Base-by-base conservation (phyloP, 225 moss, liverwort and hornwort species). In the Pleurozium schreberi region DNA sequence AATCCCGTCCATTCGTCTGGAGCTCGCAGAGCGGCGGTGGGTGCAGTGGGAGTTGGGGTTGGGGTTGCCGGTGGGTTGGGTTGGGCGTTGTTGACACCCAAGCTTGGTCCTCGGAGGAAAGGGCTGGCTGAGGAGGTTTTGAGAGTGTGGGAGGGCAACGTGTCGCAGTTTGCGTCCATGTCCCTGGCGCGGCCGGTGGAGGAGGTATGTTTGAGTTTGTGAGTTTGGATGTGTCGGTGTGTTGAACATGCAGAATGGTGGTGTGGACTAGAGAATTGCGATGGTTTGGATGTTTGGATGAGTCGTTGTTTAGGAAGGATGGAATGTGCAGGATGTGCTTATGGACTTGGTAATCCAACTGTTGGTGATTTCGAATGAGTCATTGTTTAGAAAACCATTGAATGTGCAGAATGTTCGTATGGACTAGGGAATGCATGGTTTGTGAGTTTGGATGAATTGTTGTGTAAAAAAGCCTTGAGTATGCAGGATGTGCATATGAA, bases 91-190 rank as follows among this genome's bases (percentile, higher is more conserved):
- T 91, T 92, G 50, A 89, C 90, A 61, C 88, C 90, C 42, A 84
- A 87, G 84, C 87, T 92, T 64, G 91, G 86, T 27, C 75, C 91
- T 27, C 89, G 76, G 58, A 82, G 88, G 73, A 90, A 84, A 84
- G 47, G 76, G 61, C 34, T 81, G 79, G 73, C 75, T 16, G 87
- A 93, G 69, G 82, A 84, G n/a, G 28, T 90, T 42, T 60, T 85
- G 90, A 55, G 87, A 34, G 45, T 28, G n/a, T 84, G 92, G 61
- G 68, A 87, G 83, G 84, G 84, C 87, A 74, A 82, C 91, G 87
- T 75, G 65, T 89, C 89, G 80, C 89, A 86, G 55, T 95, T 93
- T 78, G 90, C 93, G 49, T 90, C 93, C 59, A 36, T 95, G 64
- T 93, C 93, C 52, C 53, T 88, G 45, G 89, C 87, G 47, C 85